phyloP scores from a whole-genome alignment of 1,139 yeast species.

The Suhomyces choctaworum region DNA sequence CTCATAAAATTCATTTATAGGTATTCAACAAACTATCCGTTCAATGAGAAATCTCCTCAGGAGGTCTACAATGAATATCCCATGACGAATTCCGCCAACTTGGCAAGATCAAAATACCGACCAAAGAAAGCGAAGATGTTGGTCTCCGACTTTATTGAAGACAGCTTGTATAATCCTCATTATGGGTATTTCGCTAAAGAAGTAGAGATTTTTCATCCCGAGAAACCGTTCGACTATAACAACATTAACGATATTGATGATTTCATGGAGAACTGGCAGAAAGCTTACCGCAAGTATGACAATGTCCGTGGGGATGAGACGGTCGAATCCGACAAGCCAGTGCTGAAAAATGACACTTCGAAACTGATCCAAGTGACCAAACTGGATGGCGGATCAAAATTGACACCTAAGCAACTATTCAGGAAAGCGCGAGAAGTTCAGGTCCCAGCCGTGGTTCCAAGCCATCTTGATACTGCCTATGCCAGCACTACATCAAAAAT shows the following conservation, averaged over 20 bases:
- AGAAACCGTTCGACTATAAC: constrained; percentile 60
- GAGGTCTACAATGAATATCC: constrained; percentile 44
- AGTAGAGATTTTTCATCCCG: constrained; percentile 73
- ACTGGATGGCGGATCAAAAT: background rate
- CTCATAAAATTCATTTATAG: constrained; percentile 40
- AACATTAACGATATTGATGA: constrained; percentile 65
- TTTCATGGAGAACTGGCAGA: constrained; percentile 67
- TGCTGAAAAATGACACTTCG: background rate
- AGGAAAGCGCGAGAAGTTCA: constrained; percentile 44
- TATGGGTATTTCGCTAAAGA: constrained; percentile 82
- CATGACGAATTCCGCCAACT: constrained; percentile 42
- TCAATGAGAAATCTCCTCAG: constrained; percentile 40
- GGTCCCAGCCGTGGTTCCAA: constrained; percentile 1
- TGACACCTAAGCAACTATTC: constrained; percentile 9
- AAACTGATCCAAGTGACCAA: background rate
- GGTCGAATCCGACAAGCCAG: background rate
- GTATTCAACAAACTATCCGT: constrained; percentile 48
- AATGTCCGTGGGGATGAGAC: constrained; percentile 15
- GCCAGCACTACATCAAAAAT: constrained; percentile 18
- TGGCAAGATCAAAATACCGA: constrained; percentile 47
- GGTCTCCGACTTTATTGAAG: constrained; percentile 78
- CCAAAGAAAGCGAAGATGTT: constrained; percentile 71
- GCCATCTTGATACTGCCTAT: constrained; percentile 6
- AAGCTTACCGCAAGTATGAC: constrained; percentile 62
- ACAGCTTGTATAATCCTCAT: constrained; percentile 74